Conservation (phyloP, 345 rosid species). For the Eutrema heterophyllum region DNA sequence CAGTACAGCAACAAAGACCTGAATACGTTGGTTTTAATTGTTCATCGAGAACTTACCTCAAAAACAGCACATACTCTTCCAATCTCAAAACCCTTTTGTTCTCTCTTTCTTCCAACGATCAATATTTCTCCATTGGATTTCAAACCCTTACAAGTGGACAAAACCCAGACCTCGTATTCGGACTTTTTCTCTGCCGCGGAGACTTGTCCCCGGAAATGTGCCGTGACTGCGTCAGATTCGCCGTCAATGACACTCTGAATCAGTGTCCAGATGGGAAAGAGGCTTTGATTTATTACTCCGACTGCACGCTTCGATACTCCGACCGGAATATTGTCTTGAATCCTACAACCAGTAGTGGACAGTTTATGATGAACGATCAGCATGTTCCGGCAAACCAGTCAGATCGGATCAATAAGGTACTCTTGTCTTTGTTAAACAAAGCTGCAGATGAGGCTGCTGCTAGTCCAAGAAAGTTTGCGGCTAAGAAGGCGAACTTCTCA, state of each 20-base stretch:
- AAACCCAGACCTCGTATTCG: slow-evolving; percentile 13
- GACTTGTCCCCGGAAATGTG: not conserved
- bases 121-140: slow-evolving; percentile 18
- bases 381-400: not conserved
- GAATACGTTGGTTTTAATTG: not conserved
- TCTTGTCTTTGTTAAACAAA: not conserved
- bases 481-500: not conserved
- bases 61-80: slow-evolving; percentile 25
- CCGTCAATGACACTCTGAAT: not conserved
- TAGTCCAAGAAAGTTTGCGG: slow-evolving; percentile 31
- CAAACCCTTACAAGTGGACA: not conserved
- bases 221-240: not conserved
- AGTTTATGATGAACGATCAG: not conserved
- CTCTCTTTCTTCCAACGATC: slow-evolving; percentile 17
- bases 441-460: not conserved
- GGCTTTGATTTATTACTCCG: slow-evolving; percentile 22
- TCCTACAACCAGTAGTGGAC: not conserved
- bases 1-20: not conserved
- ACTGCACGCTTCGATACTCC: slow-evolving; percentile 37
- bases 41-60: slow-evolving; percentile 23
- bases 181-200: slow-evolving; percentile 35
- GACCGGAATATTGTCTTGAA: not conserved
- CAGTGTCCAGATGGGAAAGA: slow-evolving; percentile 22
- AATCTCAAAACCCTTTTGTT: slow-evolving; percentile 37
- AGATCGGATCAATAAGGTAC: not conserved